Evolutionary conservation across 148 eudicot genomes (phyloP), one percentile per base, ranked within the genome.

Genomic region (Rhododendron kiyosumense): DNA sequence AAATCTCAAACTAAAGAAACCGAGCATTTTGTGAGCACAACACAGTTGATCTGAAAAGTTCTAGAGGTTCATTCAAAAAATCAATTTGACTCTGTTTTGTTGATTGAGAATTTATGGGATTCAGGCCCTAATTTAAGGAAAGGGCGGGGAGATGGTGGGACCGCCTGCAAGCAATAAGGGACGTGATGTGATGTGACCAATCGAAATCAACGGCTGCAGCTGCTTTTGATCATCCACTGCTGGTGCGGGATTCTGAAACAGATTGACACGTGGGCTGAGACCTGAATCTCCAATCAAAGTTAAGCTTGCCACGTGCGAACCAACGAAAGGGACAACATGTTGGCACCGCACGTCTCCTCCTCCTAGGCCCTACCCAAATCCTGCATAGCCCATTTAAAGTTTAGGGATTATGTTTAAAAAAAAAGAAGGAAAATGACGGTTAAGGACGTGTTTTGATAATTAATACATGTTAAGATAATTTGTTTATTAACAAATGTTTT

Each of bases 181-280:
- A 67, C 32, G 74, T 67, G 76, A 71, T 22, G 52, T 41, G 81
- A 78, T 78, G 81, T 78, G 81, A 78, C 81, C 49, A 43, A 43
- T 78, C 18, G 30, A 43, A 43, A 78, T 45, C 51, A 78, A 78
- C 81, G 81, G 81, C 81, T 78, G 81, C 81, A 43, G 45, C n/a
- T 78, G 15, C 43, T 75, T 75, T 18, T 9, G 69, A 57, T 57
- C 63, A 69, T 69, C 75, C 7, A 28, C 75, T 32, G 20, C 41
- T 71, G 74, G 12, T 36, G n/a, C 4, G 10, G 79, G 49, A 41
- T 76, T 38, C 45, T 20, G 28, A 7, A 9, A 10, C 49, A 38
- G 81, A 20, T 48, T 45, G 81, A 43, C 52, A 78, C 81, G 81
- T 78, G 81, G 28, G 28, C 81, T 10, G 26, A 9, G 49, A 20